Evolutionary conservation across 2,329 filamentous ascomycete species (phyloP).

Genomic region (Trichoderma oligosporum): DNA sequence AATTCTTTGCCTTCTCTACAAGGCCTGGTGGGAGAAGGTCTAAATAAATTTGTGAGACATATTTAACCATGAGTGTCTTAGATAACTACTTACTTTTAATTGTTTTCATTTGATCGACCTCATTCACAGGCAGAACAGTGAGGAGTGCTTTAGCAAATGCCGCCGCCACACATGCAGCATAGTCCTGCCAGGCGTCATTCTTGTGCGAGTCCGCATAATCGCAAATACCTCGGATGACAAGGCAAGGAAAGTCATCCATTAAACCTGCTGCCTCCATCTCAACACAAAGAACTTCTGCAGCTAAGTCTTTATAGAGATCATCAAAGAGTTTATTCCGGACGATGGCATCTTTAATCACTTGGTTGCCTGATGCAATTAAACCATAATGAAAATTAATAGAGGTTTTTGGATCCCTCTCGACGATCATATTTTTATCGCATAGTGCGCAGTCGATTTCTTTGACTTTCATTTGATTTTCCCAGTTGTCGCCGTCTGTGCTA

Average conservation of each 20-base stretch:
- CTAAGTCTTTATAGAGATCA: background rate
- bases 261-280: conserved; percentile 30
- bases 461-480: too few species aligned
- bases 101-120: background rate
- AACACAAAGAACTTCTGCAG: conserved; percentile 24
- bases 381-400: conserved; percentile 17
- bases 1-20: background rate
- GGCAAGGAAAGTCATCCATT: conserved; percentile 27
- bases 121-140: background rate
- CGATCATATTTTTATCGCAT: background rate
- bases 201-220: conserved; percentile 34
- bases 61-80: too few species aligned
- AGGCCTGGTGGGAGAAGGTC: background rate
- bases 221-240: conserved; percentile 33
- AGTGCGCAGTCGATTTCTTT: background rate
- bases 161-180: conserved; percentile 26
- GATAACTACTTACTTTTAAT: background rate
- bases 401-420: background rate
- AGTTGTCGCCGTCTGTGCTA: too few species aligned
- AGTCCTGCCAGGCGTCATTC: conserved; percentile 28
- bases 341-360: conserved; percentile 20
- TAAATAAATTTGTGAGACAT: background rate
- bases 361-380: conserved; percentile 13
- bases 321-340: background rate
- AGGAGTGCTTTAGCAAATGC: conserved; percentile 24